These are phyloP conservation scores for Sphaerulina musiva DNA, from an alignment of 2,329 filamentous ascomycete species.

Conservation along the genomic window DNA sequence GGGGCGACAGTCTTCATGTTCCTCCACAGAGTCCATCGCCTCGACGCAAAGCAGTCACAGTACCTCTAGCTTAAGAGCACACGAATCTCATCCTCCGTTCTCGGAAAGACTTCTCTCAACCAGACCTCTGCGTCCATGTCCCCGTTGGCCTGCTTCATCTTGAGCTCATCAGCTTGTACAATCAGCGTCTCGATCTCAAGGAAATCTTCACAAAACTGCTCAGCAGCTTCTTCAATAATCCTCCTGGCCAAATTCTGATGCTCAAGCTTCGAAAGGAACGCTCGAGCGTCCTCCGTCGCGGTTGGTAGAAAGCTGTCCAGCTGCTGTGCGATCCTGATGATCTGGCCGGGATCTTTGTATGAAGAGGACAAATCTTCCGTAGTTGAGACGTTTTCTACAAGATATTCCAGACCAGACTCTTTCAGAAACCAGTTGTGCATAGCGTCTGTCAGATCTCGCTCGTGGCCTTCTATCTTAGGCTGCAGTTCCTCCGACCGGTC, in stretches of 20 bases:
- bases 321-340: constrained; percentile 64
- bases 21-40: neutral
- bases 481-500: constrained; percentile 37
- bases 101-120: constrained; percentile 55
- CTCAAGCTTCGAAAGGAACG: constrained; percentile 68
- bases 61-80: constrained; percentile 51
- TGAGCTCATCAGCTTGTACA: constrained; percentile 50
- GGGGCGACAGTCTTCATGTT: neutral
- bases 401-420: constrained; percentile 61
- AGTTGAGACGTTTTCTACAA: constrained; percentile 33
- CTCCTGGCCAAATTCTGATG: constrained; percentile 65
- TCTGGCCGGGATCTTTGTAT: constrained; percentile 31
- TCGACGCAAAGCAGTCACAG: too few relatives aligned
- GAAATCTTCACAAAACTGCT: constrained; percentile 80
- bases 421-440: constrained; percentile 62
- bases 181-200: constrained; percentile 60
- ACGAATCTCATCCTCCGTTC: constrained; percentile 57
- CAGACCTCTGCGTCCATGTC: constrained; percentile 35
- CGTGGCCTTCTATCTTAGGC: constrained; percentile 25
- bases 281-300: constrained; percentile 83
- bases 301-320: constrained; percentile 89
- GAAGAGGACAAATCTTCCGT: constrained; percentile 24
- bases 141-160: constrained; percentile 32
- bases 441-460: constrained; percentile 49
- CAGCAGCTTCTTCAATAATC: constrained; percentile 75